Evolutionary conservation across 306 rosid genomes (phyloP).

Genomic region (Neltuma alba): DNA sequence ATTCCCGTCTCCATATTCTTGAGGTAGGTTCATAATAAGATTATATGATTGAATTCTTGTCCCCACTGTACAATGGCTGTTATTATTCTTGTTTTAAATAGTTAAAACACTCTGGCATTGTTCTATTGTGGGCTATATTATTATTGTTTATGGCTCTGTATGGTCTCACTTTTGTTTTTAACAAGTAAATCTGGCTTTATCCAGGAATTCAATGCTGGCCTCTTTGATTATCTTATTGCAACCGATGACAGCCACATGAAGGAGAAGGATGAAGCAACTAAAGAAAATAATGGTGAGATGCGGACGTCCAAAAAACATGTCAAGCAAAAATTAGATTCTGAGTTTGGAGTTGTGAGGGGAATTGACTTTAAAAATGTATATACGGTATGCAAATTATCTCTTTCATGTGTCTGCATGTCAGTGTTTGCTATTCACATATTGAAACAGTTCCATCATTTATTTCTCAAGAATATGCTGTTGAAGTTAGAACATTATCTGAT

Average conservation of each 20-base stretch:
- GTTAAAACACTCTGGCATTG: slow-evolving; percentile 6
- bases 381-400: slow-evolving; percentile 65
- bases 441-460: background rate
- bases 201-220: slow-evolving; percentile 99
- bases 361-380: slow-evolving; percentile 89
- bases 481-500: background rate
- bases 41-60: slow-evolving; percentile 21
- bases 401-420: slow-evolving; percentile 2
- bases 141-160: slow-evolving; percentile 16
- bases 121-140: background rate
- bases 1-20: slow-evolving; percentile 96
- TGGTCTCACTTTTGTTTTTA: slow-evolving; percentile 30
- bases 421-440: slow-evolving; percentile 14
- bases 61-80: background rate
- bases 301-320: slow-evolving; percentile 51
- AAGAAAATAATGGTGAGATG: slow-evolving; percentile 46
- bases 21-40: slow-evolving; percentile 80
- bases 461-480: slow-evolving; percentile 6
- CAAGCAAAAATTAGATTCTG: slow-evolving; percentile 77
- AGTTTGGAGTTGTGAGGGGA: slow-evolving; percentile 97
- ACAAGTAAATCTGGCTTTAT: slow-evolving; percentile 37
- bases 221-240: slow-evolving; percentile 93
- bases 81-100: background rate
- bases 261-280: slow-evolving; percentile 64
- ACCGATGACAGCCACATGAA: slow-evolving; percentile 77